Base-by-base conservation (phyloP, 129 eudicot genomes). In the Helianthus tuberosus region DNA sequence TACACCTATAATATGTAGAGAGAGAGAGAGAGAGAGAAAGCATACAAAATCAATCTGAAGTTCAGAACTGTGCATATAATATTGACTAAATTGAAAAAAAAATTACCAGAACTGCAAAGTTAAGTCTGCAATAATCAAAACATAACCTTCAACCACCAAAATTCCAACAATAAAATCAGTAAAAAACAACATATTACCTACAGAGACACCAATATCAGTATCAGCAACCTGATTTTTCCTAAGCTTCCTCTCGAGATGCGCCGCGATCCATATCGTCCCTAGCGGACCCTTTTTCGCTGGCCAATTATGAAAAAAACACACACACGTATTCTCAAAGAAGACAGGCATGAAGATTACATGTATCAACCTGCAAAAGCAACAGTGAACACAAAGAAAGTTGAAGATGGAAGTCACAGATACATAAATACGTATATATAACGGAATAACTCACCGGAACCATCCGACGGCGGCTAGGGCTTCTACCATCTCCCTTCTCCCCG, bases 211-310 rank as follows among this genome's bases (percentile, higher is more conserved):
- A 61, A 93, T 90, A 86, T 93, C 97, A 52, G 98, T 93, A 77
- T 90, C 96, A 72, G 97, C 97, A 69, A 88, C 96, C 80, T 93
- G 98, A 75, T 90, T 90, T 80, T 93, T 93, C 36, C 98, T 87
- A 55, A 93, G 96, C 82, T 93, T 93, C 15, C 97, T 84, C 83
- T 93, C 97, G 83, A 93, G 83, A 80, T 93, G 98, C 0, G 98
- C 98, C 5, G 98, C 98, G 35, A 90, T 90, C 98, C 98, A 93
- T 75, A 90, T 90, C 11, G 97, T 90, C 25, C 98, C 98, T 35
- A 93, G 58, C 6, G 98, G 97, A 75, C 98, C 98, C 83, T 93
- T 93, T 66, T 90, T 93, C 23, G 98, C 98, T 80, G 23, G 23
- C 23, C 23, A 20, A 20, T 20, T 20, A 20, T 20, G 23, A 20